Base-by-base conservation (phyloP, 176 grass and related monocot genomes). In the Oryza longistaminata region DNA sequence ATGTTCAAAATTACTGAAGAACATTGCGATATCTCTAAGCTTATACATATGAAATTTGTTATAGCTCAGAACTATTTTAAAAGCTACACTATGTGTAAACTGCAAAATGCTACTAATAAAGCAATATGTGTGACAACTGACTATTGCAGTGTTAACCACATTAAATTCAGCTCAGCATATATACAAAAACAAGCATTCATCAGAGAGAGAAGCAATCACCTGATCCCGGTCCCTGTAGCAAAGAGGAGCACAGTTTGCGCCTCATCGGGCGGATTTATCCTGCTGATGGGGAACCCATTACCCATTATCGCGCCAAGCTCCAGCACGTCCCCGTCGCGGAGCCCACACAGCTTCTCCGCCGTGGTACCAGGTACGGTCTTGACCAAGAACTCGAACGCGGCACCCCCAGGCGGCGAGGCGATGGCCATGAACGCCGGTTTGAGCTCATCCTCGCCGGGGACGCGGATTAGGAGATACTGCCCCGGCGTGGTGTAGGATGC, bases 241-340 rank as follows among this genome's bases (percentile, higher is more conserved):
- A 98, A 98, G 73, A 98, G 83, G 35, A 98, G 70, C 24, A 98
- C 70, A 6, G 90, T 81, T 34, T 81, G 58, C 15, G 85, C 89
- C 9, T 75, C 85, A 34, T 88, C 87, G 9, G 91, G 64, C 21
- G 82, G 84, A 64, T 75, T 85, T 7, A 98, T 86, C 89, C 70
- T 66, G 22, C 87, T 75, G 33, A 98, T 70, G n/a, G 76, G 76
- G 82, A 95, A 98, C 15, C 96, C 93, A 39, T 83, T 89, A 7
- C 96, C 96, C 91, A 90, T 92, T 11, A 98, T 84, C 11, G 71
- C 93, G 11, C 96, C 88, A 15, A 95, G 89, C 88, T 98, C 96
- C 9, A 95, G 87, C 22, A 93, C 74, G 70, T 95, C 91, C 22
- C 91, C 96, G 25, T 85, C 72, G 21, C 61, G 81, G 53, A 98